Evolutionary conservation across 495 filamentous ascomycete genomes (phyloP).

Genomic region (Delitschia confertaspora): DNA sequence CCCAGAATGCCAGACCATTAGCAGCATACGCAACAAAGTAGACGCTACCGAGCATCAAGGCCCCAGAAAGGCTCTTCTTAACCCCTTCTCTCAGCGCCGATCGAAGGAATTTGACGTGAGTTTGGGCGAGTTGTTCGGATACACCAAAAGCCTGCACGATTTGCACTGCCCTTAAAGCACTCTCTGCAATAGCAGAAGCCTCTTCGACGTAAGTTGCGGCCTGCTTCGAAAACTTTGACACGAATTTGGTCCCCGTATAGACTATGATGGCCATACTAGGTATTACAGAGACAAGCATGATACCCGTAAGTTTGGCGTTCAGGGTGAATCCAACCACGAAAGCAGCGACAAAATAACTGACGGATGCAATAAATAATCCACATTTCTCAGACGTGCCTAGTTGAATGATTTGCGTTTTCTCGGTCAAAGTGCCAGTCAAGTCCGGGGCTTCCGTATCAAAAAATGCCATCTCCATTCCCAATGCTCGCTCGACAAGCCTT

Average conservation of each 20-base stretch:
- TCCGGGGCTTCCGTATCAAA: conserved; percentile 36
- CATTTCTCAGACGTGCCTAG: conserved; percentile 44
- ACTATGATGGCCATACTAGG: conserved; percentile 39
- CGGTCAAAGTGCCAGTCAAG: conserved; percentile 32
- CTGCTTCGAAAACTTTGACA: conserved; percentile 28
- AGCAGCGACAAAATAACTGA: conserved; percentile 44
- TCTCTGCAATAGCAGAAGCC: conserved; percentile 42
- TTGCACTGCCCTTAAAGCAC: conserved; percentile 42
- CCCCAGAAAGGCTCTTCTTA: conserved; percentile 31
- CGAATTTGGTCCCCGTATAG: conserved; percentile 27
- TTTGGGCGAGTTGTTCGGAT: conserved; percentile 33
- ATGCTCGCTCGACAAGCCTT: conserved; percentile 25
- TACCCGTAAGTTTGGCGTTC: conserved; percentile 41
- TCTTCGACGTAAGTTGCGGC: conserved; percentile 20
- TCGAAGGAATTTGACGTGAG: conserved; percentile 34
- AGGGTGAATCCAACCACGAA: conserved; percentile 44
- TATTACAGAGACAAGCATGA: conserved; percentile 37
- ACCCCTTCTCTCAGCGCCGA: conserved; percentile 26
- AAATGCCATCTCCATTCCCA: conserved; percentile 37
- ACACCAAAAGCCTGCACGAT: conserved; percentile 49
- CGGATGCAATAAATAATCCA: conserved; percentile 42
- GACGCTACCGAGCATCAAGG: conserved; percentile 34
- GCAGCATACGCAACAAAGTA: conserved; percentile 42
- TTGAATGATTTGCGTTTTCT: conserved; percentile 39
- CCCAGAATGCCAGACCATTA: conserved; percentile 47